Evolutionary conservation across 331 rosid species (phyloP), one percentile per base, ranked within the genome.

Genomic region (Malus hybrid): DNA sequence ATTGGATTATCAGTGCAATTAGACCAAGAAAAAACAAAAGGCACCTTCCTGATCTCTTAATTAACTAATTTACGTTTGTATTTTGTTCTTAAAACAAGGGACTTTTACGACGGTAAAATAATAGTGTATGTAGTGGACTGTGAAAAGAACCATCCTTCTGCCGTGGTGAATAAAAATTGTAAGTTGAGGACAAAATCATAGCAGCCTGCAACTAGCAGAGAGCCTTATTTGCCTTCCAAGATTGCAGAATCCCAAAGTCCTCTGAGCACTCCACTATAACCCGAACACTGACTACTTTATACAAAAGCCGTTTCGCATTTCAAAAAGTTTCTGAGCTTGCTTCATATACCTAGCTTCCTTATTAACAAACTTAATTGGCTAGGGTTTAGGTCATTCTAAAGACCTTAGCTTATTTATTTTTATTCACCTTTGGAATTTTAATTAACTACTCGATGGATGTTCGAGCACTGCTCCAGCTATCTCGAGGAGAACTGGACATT

Each of bases 241-340:
- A 72, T 54, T 44, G 70, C 72, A 69, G 81, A 81, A 81, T 77
- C 81, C 72, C 81, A 72, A 76, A 31, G 81, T 65, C 67, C 4
- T 6, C 19, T 33, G 62, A 75, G 70, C 55, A 44, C 24, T 68
- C 80, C 80, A 70, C 74, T 55, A 31, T 42, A 52, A 36, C 10
- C 10, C 10, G 20, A 31, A 18, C 31, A 74, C 80, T 75, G 83
- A 74, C 57, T 48, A 59, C 81, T 76, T 76, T 76, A 7, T 34
- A 34, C 8, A 44, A 80, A 76, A 68, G 70, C 18, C 36, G 18
- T 8, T 24, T 15, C 11, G 24, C 33, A 14, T 56, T 72, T 56
- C 31, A 19, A 42, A 39, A 39, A 27, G 28, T 20, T 36, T 55
- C 19, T 7, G 7, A 50, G 19, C 56, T 7, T 27, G 48, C 52